A percentile compares a stretch with the other conserved stretches of the same genome.
Conservation (phyloP, 2,329 filamentous ascomycete genomes). For the Diaporthe sp. region DNA sequence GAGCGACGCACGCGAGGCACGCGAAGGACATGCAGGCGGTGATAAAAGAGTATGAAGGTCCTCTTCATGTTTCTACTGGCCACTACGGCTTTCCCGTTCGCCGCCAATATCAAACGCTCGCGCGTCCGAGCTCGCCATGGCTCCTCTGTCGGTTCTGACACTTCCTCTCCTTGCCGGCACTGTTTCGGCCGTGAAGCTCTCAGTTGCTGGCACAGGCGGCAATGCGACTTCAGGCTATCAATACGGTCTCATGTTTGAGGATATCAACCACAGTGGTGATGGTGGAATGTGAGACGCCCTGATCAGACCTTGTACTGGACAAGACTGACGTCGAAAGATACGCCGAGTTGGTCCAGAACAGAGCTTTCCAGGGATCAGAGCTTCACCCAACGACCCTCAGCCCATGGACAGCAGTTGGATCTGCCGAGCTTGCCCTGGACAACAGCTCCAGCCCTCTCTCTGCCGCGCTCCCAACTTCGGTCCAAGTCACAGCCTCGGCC, state of each 20-base stretch:
- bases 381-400: slow-evolving; percentile 54
- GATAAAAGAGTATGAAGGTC: slow-evolving; percentile 3
- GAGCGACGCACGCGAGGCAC: background rate
- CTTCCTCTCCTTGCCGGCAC: slow-evolving; percentile 24
- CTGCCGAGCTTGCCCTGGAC: slow-evolving; percentile 57
- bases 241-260: slow-evolving; percentile 58
- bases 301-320: too few relatives aligned
- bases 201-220: slow-evolving; percentile 42
- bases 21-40: background rate
- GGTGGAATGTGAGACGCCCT: too few relatives aligned
- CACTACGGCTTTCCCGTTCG: background rate
- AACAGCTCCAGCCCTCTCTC: slow-evolving; percentile 60
- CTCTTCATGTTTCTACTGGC: slow-evolving; percentile 3
- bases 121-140: slow-evolving; percentile 17
- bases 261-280: slow-evolving; percentile 76
- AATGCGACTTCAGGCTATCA: slow-evolving; percentile 51
- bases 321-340: too few relatives aligned
- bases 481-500: slow-evolving; percentile 51
- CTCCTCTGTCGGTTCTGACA: slow-evolving; percentile 28
- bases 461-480: slow-evolving; percentile 60
- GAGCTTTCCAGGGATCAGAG: slow-evolving; percentile 71
- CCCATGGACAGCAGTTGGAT: slow-evolving; percentile 57
- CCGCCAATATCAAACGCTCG: too few relatives aligned
- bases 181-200: slow-evolving; percentile 35
- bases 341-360: slow-evolving; percentile 76